A percentile compares a stretch with the other conserved stretches of the same genome.
phyloP scores from a whole-genome alignment of 2,329 filamentous ascomycete genomes.

The Berkeleyomyces basicola region DNA sequence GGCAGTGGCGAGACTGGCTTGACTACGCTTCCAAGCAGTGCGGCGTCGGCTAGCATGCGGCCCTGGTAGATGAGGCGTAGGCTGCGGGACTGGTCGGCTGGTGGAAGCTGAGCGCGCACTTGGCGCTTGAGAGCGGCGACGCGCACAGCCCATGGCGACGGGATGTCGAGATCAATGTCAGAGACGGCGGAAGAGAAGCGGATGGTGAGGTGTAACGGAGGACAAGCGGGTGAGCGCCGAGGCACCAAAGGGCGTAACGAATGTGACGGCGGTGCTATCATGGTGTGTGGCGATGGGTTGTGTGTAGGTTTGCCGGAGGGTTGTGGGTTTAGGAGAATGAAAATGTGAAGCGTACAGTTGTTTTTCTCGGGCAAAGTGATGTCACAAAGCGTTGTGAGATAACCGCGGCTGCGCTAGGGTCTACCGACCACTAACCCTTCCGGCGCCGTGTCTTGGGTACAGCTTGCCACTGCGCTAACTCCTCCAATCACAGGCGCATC shows the following conservation, averaged over 20 bases:
- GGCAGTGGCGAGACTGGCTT: constrained; percentile 23
- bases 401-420: too few species aligned
- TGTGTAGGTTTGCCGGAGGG: too few species aligned
- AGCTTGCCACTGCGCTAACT: too few species aligned
- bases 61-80: constrained; percentile 84
- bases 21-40: constrained; percentile 52
- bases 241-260: not conserved
- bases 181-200: constrained; percentile 78
- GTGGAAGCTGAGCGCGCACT: constrained; percentile 55
- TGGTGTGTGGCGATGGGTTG: not conserved
- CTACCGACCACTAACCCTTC: too few species aligned
- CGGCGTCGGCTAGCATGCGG: constrained; percentile 62
- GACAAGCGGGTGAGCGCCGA: not conserved
- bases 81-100: constrained; percentile 45
- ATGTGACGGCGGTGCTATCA: not conserved
- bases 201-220: constrained; percentile 58
- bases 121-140: constrained; percentile 65
- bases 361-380: too few species aligned
- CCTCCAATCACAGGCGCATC: too few species aligned
- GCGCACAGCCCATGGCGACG: constrained; percentile 50
- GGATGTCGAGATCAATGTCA: constrained; percentile 65
- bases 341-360: too few species aligned
- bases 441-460: too few species aligned
- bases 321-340: too few species aligned
- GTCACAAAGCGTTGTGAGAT: too few species aligned